phyloP scores from a whole-genome alignment of 2,329 filamentous ascomycete species.

The Arthrobotrys iridis region DNA sequence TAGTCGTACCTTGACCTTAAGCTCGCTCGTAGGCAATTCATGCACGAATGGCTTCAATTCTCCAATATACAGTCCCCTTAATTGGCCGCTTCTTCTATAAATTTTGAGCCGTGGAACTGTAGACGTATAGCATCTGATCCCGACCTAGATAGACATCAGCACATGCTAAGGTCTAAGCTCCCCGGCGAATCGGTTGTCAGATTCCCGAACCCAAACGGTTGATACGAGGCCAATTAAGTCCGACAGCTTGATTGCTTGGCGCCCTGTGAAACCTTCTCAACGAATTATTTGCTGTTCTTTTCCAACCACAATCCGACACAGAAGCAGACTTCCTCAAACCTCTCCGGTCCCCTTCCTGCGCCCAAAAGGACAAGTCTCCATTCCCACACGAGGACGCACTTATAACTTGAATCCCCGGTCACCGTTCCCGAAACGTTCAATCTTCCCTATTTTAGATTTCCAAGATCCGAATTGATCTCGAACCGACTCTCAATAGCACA shows the following conservation, averaged over 20 bases:
- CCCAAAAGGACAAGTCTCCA: constrained; percentile 4
- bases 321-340: not conserved
- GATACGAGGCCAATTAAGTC: constrained; percentile 27
- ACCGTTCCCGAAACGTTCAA: not conserved
- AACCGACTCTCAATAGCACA: not conserved
- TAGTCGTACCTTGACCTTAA: constrained; percentile 3
- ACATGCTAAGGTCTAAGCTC: not conserved
- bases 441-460: not conserved
- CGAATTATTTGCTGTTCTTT: constrained; percentile 54
- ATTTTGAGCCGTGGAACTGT: constrained; percentile 31
- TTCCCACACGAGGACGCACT: not conserved
- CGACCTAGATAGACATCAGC: not conserved
- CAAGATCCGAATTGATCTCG: not conserved
- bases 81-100: not conserved
- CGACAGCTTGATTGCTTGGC: constrained; percentile 28
- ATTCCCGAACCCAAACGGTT: constrained; percentile 31
- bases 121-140: not conserved
- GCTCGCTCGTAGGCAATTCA: not conserved
- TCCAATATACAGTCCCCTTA: not conserved
- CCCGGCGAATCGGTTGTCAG: constrained; percentile 44
- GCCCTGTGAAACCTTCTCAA: constrained; percentile 48
- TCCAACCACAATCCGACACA: constrained; percentile 40
- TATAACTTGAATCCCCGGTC: not conserved
- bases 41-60: no score
- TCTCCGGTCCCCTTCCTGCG: constrained; percentile 2